Conservation (phyloP, 352 stramenopile species). For the Phytopythium cucurbitacearum region DNA sequence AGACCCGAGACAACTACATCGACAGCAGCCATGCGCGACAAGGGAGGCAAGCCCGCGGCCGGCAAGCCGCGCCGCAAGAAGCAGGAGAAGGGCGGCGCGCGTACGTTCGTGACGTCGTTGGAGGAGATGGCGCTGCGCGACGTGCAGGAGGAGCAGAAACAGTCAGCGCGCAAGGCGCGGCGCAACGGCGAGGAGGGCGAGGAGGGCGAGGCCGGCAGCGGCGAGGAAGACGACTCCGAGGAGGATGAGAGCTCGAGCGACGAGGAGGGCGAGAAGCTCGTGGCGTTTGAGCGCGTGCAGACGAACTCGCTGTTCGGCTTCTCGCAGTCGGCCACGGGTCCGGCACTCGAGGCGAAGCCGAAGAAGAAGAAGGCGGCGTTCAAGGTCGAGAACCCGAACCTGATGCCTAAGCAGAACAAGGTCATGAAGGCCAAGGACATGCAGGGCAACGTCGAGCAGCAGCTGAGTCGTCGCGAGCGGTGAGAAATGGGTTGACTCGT, state of each 20-base stretch:
- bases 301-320: slow-evolving; percentile 73
- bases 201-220: slow-evolving; percentile 29
- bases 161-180: slow-evolving; percentile 63
- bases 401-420: slow-evolving; percentile 63
- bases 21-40: slow-evolving; percentile 44
- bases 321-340: slow-evolving; percentile 50
- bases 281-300: slow-evolving; percentile 74
- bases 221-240: slow-evolving; percentile 47
- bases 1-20: too few species aligned
- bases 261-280: slow-evolving; percentile 43
- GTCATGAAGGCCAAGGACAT: slow-evolving; percentile 88
- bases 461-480: slow-evolving; percentile 81
- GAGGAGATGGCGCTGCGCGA: slow-evolving; percentile 82
- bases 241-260: slow-evolving; percentile 27
- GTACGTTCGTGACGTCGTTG: slow-evolving; percentile 78
- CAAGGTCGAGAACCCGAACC: slow-evolving; percentile 85
- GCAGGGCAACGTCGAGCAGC: slow-evolving; percentile 46
- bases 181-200: slow-evolving; percentile 42
- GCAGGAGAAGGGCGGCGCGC: slow-evolving; percentile 59
- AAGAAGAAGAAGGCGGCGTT: slow-evolving; percentile 70
- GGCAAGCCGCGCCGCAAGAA: slow-evolving; percentile 63
- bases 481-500: slow-evolving; percentile 8
- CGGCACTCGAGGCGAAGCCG: slow-evolving; percentile 49
- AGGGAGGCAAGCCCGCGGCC: slow-evolving; percentile 41
- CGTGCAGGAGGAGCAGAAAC: slow-evolving; percentile 67